Conservation (phyloP, 352 stramenopile genomes). For the Hyaloperonospora brassicae region DNA sequence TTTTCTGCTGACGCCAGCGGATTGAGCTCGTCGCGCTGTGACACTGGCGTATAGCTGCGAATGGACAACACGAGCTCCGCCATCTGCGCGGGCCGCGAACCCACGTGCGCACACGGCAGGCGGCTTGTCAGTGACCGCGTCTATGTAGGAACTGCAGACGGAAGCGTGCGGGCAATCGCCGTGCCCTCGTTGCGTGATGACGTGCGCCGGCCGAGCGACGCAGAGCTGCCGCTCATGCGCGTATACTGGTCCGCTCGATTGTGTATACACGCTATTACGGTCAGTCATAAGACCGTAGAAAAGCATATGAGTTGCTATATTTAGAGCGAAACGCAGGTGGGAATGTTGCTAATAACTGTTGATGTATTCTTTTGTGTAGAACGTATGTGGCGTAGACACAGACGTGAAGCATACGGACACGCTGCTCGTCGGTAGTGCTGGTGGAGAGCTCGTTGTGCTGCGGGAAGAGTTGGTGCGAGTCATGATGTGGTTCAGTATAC, state of each 20-base stretch:
- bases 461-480: slow-evolving; percentile 25
- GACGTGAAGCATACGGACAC: slow-evolving; percentile 12
- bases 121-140: slow-evolving; percentile 11
- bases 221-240: slow-evolving; percentile 14
- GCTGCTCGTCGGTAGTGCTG: slow-evolving; percentile 32
- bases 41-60: slow-evolving; percentile 6
- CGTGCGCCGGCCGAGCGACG: slow-evolving; percentile 5
- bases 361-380: slow-evolving; percentile 20
- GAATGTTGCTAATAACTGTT: background rate
- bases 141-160: slow-evolving; percentile 23
- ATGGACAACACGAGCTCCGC: slow-evolving; percentile 19
- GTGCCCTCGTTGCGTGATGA: slow-evolving; percentile 12
- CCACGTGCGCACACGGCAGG: slow-evolving; percentile 19
- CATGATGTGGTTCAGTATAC: background rate
- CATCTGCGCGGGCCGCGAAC: slow-evolving; percentile 4
- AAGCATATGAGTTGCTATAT: no score
- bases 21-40: background rate
- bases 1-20: no score
- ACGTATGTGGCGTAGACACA: slow-evolving; percentile 25
- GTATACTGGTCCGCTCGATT: slow-evolving; percentile 11
- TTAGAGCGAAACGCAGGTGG: no score
- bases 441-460: slow-evolving; percentile 43
- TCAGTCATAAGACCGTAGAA: no score
- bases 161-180: slow-evolving; percentile 23
- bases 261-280: slow-evolving; percentile 22